A percentile compares a stretch with the other conserved stretches of the same genome.
Conservation (phyloP, 2,329 filamentous ascomycete species). For the Talaromyces sp. region DNA sequence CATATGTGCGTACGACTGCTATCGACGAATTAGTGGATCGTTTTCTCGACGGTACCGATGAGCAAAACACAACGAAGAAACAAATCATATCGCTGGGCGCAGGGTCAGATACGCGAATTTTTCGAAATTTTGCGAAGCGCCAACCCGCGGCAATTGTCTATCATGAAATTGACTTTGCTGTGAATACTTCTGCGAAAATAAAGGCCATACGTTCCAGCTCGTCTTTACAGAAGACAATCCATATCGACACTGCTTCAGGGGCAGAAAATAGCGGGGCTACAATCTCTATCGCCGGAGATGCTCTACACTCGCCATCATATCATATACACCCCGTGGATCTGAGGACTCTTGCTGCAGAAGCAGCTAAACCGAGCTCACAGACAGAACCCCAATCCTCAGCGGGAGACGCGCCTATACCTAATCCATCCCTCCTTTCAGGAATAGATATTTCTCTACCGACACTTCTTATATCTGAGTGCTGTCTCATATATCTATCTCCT, state of each 20-base stretch:
- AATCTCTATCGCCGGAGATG: constrained; percentile 34
- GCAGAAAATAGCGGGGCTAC: constrained; percentile 23
- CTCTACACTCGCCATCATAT: constrained; percentile 43
- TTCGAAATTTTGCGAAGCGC: constrained; percentile 58
- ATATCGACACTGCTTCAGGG: constrained; percentile 12
- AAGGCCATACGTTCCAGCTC: constrained; percentile 30
- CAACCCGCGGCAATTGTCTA: constrained; percentile 58
- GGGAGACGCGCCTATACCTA: not conserved
- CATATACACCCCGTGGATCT: constrained; percentile 65
- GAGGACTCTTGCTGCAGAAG: constrained; percentile 45
- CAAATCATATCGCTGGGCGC: constrained; percentile 92
- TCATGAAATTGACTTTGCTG: constrained; percentile 86
- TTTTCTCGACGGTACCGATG: constrained; percentile 55
- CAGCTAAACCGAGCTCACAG: not conserved
- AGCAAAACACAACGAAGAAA: constrained; percentile 24
- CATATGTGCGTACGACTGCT: constrained; percentile 82
- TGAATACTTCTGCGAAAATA: constrained; percentile 66
- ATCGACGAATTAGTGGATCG: constrained; percentile 70
- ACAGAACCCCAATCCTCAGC: constrained; percentile 14
- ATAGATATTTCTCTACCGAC: constrained; percentile 63
- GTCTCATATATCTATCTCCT: constrained; percentile 77
- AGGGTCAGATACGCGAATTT: constrained; percentile 85
- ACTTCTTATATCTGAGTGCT: constrained; percentile 88
- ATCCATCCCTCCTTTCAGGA: constrained; percentile 31
- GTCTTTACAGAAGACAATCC: constrained; percentile 25